Evolutionary conservation across 192 early-diverging fungal species (phyloP), one percentile per base, ranked within the genome.

Genomic region (Coemansia sp.): DNA sequence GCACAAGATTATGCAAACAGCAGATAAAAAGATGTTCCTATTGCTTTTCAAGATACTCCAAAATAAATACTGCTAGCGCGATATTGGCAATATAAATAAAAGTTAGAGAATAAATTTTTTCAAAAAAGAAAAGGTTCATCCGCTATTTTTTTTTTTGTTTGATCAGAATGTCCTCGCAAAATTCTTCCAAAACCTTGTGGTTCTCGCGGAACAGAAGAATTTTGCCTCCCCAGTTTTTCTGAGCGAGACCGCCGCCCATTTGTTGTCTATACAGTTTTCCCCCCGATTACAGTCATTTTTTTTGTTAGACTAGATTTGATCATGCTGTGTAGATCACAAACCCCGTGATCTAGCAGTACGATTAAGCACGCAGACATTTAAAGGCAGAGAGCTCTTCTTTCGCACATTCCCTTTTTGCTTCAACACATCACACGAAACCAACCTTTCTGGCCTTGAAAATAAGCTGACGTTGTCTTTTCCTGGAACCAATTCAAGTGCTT

Each of bases 61-160:
- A 13, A 52, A 52, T 22, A 29, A 52, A 52, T 52, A 25, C 23
- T 10, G 23, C 49, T 25, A 25, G 49, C 49, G 49, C 17, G 45
- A 52, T 52, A 52, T 52, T 52, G 23, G 22, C 9, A 52, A 52
- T 52, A 52, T 52, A 52, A 23, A 50, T 14, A 50, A 45, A 45
- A 45, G 14, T 13, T 50, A 50, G 19, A 25, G 20, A 52, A 29
- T 52, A 9, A 52, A 52, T 13, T 13, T 52, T 25, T 22, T 25
- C 19, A 52, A 52, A 25, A 20, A 52, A 9, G 25, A 52, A 52
- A 25, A 52, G 49, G 23, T 5, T 25, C 3, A 20, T 11, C 10
- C 13, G 6, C 7, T 19, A 8, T 22, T 52, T 22, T 25, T 52
- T 19, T 48, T 48, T 20, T 20, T 48, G 11, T 25, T 52, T 52